Conservation (phyloP, 768 basidiomycete species). For the Rhodosporidiobolus sp. region DNA sequence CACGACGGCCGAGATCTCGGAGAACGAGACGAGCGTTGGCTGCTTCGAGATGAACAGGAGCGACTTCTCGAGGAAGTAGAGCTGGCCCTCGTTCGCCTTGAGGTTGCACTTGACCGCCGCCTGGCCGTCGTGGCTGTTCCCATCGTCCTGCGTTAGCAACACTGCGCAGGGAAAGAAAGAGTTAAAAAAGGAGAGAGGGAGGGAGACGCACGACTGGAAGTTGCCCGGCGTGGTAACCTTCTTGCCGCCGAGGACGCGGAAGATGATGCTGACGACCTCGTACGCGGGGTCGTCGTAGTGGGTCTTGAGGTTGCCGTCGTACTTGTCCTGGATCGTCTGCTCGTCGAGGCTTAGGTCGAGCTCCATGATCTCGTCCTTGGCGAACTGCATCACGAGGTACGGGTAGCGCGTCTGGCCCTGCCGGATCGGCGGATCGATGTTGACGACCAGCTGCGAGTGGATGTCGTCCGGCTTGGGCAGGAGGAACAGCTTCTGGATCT, state of each 20-base stretch:
- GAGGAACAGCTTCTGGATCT: constrained; percentile 82
- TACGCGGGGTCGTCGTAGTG: constrained; percentile 93
- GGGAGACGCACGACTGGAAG: constrained; percentile 68
- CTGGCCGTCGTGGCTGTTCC: constrained; percentile 72
- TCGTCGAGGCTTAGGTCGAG: constrained; percentile 89
- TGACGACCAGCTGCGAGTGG: constrained; percentile 92
- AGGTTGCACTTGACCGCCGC: constrained; percentile 97
- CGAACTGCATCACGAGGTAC: constrained; percentile 96
- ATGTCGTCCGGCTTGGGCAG: constrained; percentile 89
- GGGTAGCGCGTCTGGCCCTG: constrained; percentile 98
- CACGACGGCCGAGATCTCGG: constrained; percentile 81
- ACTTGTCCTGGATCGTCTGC: constrained; percentile 56
- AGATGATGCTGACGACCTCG: constrained; percentile 88
- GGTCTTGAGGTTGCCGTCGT: constrained; percentile 74
- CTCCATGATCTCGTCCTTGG: constrained; percentile 93
- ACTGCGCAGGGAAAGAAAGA: not conserved
- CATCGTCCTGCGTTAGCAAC: constrained; percentile 1
- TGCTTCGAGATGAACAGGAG: constrained; percentile 97
- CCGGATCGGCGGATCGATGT: constrained; percentile 85
- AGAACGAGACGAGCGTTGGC: constrained; percentile 82
- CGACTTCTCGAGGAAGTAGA: constrained; percentile 97
- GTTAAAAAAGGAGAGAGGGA: not conserved
- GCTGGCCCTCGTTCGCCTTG: constrained; percentile 92
- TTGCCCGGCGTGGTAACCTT: constrained; percentile 83
- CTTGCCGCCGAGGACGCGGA: constrained; percentile 83